Conservation (phyloP, 768 basidiomycete genomes). For the Termitomyces titanicus region DNA sequence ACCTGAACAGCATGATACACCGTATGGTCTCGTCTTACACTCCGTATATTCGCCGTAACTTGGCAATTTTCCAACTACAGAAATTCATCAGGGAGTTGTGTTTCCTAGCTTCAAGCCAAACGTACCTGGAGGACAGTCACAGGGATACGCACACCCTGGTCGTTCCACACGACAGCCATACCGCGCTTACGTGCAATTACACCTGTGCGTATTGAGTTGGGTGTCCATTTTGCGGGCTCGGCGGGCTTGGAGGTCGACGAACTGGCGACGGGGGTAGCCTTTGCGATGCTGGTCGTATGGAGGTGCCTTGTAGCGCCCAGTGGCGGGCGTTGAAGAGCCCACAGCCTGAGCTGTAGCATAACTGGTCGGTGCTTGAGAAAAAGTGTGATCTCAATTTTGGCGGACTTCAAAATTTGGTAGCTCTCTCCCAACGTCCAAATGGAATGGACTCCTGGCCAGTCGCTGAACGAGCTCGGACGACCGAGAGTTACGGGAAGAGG, state of each 20-base stretch:
- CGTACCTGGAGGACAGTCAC: slow-evolving; percentile 93
- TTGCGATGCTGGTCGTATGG: slow-evolving; percentile 37
- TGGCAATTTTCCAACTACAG: slow-evolving; percentile 81
- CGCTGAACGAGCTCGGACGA: slow-evolving; percentile 35
- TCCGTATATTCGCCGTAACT: slow-evolving; percentile 76
- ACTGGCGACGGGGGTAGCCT: slow-evolving; percentile 27
- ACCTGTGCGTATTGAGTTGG: slow-evolving; percentile 84
- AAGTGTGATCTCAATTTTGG: no score
- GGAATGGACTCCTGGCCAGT: slow-evolving; percentile 79
- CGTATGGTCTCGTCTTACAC: slow-evolving; percentile 59
- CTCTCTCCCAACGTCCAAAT: slow-evolving; percentile 26
- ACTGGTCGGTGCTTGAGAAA: not conserved
- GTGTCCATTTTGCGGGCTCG: slow-evolving; percentile 67
- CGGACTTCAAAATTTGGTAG: slow-evolving; percentile 24
- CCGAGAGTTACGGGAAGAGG: slow-evolving; percentile 18
- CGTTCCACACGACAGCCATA: slow-evolving; percentile 92
- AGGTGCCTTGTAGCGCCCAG: slow-evolving; percentile 33
- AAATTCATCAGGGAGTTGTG: not conserved
- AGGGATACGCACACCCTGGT: slow-evolving; percentile 81
- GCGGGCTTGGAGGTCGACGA: slow-evolving; percentile 24
- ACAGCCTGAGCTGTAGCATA: slow-evolving; percentile 50
- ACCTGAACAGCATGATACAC: slow-evolving; percentile 93
- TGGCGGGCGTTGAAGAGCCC: slow-evolving; percentile 39
- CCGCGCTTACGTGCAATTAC: slow-evolving; percentile 93
- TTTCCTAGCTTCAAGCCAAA: not conserved